Evolutionary conservation across 257 asterid genomes (phyloP).

Genomic region (Ocimum tenuiflorum): DNA sequence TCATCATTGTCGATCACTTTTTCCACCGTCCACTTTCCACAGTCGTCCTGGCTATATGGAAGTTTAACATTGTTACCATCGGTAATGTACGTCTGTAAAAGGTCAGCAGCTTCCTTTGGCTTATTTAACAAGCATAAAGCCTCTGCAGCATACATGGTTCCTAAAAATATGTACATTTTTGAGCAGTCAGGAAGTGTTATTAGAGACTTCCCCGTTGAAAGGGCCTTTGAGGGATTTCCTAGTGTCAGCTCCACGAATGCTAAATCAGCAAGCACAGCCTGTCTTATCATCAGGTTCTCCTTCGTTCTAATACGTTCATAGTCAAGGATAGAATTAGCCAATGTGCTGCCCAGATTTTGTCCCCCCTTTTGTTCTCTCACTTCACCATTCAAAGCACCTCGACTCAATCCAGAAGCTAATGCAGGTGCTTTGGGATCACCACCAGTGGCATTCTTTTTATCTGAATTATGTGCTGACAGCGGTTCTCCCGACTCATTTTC

Average conservation of each 20-base stretch:
- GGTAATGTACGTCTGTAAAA: constrained; percentile 41
- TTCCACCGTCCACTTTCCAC: constrained; percentile 54
- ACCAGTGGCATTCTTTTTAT: constrained; percentile 27
- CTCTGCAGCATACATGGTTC: constrained; percentile 65
- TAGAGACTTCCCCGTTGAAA: constrained; percentile 48
- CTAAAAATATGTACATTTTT: constrained; percentile 48
- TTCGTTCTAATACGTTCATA: constrained; percentile 39
- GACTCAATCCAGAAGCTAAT: constrained; percentile 29
- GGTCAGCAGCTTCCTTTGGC: constrained; percentile 70
- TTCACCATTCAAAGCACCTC: constrained; percentile 52
- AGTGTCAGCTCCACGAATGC: constrained; percentile 65
- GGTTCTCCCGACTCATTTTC: constrained; percentile 44
- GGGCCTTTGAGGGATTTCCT: constrained; percentile 62
- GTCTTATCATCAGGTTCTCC: constrained; percentile 62
- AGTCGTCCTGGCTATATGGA: constrained; percentile 62
- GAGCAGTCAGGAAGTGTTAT: constrained; percentile 46
- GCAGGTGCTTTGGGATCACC: constrained; percentile 32
- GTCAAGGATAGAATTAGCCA: constrained; percentile 35
- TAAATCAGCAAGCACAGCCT: constrained; percentile 65
- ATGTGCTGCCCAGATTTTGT: constrained; percentile 29
- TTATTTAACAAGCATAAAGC: constrained; percentile 68
- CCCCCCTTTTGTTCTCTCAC: constrained; percentile 60
- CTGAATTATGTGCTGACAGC: constrained; percentile 23
- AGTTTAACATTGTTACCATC: constrained; percentile 35
- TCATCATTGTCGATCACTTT: constrained; percentile 53